These are phyloP conservation scores for Vanderwaltozyma polyspora DNA, from an alignment of 805 yeast species.

Conservation along the genomic window DNA sequence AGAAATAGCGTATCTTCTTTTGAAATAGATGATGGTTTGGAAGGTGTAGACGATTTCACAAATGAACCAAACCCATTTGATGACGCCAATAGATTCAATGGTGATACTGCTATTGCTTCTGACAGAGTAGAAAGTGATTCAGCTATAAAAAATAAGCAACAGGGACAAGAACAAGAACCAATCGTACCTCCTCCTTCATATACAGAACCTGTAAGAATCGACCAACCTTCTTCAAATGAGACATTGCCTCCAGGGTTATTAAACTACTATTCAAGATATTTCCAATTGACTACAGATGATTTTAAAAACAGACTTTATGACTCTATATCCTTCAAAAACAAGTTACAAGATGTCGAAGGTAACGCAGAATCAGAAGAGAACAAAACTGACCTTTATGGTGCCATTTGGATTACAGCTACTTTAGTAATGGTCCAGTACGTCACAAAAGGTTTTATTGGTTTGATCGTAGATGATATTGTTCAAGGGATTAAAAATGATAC, in stretches of 20 bases:
- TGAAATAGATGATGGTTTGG: conserved; percentile 17
- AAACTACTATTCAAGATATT: conserved; percentile 18
- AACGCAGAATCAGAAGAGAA: conserved; percentile 15
- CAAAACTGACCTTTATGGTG: conserved; percentile 69
- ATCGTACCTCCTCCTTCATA: conserved; percentile 2
- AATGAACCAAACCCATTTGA: conserved; percentile 16
- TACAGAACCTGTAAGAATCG: conserved; percentile 1
- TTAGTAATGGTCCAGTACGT: conserved; percentile 65
- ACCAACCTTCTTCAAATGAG: not conserved
- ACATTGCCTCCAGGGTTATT: conserved; percentile 16
- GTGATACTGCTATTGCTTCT: not conserved
- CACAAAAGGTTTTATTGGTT: conserved; percentile 56
- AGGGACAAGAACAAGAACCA: no score
- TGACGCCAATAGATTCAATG: conserved; percentile 1
- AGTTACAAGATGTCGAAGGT: conserved; percentile 8
- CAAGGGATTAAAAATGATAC: conserved; percentile 25
- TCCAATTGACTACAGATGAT: conserved; percentile 11
- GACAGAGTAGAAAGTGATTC: not conserved
- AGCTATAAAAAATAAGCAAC: not conserved
- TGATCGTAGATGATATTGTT: conserved; percentile 47
- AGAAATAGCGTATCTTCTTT: conserved; percentile 1
- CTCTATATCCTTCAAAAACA: conserved; percentile 5
- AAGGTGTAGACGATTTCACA: conserved; percentile 20
- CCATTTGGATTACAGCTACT: conserved; percentile 84
- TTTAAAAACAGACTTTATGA: conserved; percentile 8